These are phyloP conservation scores for Parmelia sp. DNA, from an alignment of 495 filamentous ascomycete genomes.

Conservation along the genomic window DNA sequence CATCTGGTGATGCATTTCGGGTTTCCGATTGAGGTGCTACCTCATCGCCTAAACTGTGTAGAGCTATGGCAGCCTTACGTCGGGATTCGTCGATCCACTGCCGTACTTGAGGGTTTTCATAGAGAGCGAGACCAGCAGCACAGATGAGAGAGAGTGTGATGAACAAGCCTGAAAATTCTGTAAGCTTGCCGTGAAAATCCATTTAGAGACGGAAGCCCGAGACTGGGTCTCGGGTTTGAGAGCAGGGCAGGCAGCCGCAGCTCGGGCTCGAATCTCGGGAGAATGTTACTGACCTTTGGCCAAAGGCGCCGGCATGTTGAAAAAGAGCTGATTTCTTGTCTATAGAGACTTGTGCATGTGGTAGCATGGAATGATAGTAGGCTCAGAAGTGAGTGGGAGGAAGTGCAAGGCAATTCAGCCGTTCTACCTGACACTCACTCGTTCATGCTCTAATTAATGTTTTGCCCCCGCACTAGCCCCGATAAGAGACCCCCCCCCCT, in stretches of 20 bases:
- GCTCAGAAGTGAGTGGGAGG: not conserved
- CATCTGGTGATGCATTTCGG: slow-evolving; percentile 31
- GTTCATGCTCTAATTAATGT: too few relatives aligned
- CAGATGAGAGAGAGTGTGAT: slow-evolving; percentile 69
- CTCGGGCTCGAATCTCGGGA: not conserved
- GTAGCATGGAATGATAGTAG: not conserved
- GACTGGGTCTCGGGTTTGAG: not conserved
- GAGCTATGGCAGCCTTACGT: slow-evolving; percentile 68
- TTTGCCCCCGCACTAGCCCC: not conserved
- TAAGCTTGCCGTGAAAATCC: slow-evolving; percentile 10
- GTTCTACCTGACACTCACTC: too few relatives aligned
- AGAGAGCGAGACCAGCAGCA: slow-evolving; percentile 76
- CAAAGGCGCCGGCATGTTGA: slow-evolving; percentile 44
- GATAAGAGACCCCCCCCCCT: not conserved
- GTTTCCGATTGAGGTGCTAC: slow-evolving; percentile 46
- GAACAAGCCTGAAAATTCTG: slow-evolving; percentile 58
- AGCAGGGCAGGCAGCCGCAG: slow-evolving; percentile 1
- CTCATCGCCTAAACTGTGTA: slow-evolving; percentile 72
- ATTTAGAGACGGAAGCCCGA: not conserved
- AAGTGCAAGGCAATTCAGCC: not conserved
- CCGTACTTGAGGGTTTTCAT: slow-evolving; percentile 75
- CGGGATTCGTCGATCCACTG: slow-evolving; percentile 69
- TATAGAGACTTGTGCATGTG: not conserved
- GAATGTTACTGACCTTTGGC: slow-evolving; percentile 41
- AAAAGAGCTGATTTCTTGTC: not conserved